Base-by-base conservation (phyloP, 805 yeast species). In the Wickerhamomyces queroliae region DNA sequence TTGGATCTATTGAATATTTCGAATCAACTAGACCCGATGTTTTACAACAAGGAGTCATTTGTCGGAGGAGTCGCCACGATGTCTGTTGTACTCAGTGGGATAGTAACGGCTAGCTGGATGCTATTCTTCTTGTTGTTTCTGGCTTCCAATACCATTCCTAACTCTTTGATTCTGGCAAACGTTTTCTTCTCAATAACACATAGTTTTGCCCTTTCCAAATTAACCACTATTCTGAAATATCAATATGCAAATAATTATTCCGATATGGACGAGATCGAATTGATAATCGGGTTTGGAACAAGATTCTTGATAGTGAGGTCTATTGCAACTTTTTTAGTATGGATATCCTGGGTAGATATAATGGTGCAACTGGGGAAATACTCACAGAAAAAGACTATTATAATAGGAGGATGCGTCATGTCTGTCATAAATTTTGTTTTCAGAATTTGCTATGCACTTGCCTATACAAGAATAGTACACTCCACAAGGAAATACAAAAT, bases 51-150 rank as follows among this genome's bases (percentile, higher is more conserved):
- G 40, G 74, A 70, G 39, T 42, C 49, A 1, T 70, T 69, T 39
- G 44, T 50, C 4, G 55, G 59, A 19, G 64, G 75, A 13, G 63
- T 67, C 33, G 55, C 69, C 2, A 56, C 69, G 31, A 59, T 78
- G 4, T 59, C 74, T 33, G 79, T 76, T 58, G 71, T 72, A n/a
- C 53, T 72, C 4, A 67, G 76, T 39, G 76, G 80, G 0, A 64
- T 75, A 16, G 76, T 78, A 43, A 75, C 77, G 6, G 70, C 81
- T 13, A 66, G 80, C 21, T 86, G 95, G 95, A 76, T 84, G 77
- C 63, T 86, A 20, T 61, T 81, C 37, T 44, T 83, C 15, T 59
- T 83, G 25, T 63, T 83, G 32, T 52, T 74, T 17, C 55, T 85
- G 24, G 70, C 77, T 17, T 75, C 72, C 29, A 75, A 75, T 47